Percentiles rank a stretch among this genome's conserved stretches.
Conservation (phyloP, 495 filamentous ascomycete species). For the Daldinia childiae region DNA sequence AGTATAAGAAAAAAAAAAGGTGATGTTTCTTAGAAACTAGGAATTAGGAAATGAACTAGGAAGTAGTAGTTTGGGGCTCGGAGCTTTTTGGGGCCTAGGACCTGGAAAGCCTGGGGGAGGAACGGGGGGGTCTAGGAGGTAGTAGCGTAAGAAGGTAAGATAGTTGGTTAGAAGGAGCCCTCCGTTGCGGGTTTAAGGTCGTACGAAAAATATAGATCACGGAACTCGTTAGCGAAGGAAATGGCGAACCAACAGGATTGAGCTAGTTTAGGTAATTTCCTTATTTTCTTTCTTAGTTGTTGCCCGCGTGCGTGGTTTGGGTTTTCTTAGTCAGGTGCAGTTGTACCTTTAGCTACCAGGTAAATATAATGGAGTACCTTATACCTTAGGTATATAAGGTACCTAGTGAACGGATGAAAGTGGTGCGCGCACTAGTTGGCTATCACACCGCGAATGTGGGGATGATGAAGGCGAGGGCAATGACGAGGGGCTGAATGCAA, state of each 20-base stretch:
- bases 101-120: slow-evolving; percentile 3
- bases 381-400: not conserved
- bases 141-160: not conserved
- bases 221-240: slow-evolving; percentile 10
- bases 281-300: slow-evolving; percentile 3
- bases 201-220: slow-evolving; percentile 24
- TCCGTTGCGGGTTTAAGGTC: slow-evolving; percentile 19
- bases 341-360: slow-evolving; percentile 23
- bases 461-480: not conserved
- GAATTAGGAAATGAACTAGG: not conserved
- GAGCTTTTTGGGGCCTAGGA: not conserved
- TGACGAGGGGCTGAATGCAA: slow-evolving; percentile 10
- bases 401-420: slow-evolving; percentile 3
- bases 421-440: slow-evolving; percentile 28
- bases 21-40: not conserved
- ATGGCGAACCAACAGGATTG: slow-evolving; percentile 12
- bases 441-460: slow-evolving; percentile 21
- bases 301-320: not conserved
- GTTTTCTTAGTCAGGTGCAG: slow-evolving; percentile 25
- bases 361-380: slow-evolving; percentile 1
- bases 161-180: not conserved
- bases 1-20: not conserved
- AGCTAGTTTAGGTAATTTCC: not conserved
- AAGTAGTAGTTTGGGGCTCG: not conserved
- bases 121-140: not conserved